phyloP scores from a whole-genome alignment of 192 early-diverging fungal species.

The Coemansia sp. region DNA sequence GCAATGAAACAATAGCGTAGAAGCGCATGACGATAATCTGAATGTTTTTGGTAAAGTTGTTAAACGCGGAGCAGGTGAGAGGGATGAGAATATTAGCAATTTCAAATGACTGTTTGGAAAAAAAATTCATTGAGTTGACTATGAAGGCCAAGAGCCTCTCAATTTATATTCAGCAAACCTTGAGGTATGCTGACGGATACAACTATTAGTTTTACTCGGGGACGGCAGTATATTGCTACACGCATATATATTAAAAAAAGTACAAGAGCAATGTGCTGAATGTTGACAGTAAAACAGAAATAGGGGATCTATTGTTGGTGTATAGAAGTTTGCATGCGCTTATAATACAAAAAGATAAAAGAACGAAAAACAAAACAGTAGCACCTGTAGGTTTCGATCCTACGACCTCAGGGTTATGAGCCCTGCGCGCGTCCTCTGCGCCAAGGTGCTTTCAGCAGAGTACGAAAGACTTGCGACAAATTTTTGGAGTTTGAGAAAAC shows the following conservation, averaged over 20 bases:
- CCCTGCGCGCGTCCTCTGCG: slow-evolving; percentile 84
- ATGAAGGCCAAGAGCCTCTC: neutral
- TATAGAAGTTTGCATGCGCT: too few species aligned
- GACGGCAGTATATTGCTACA: neutral
- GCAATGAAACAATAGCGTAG: slow-evolving; percentile 24
- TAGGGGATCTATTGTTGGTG: neutral
- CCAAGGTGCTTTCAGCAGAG: slow-evolving; percentile 61
- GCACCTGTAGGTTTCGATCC: slow-evolving; percentile 30
- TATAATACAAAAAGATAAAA: neutral
- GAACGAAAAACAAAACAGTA: slow-evolving; percentile 8
- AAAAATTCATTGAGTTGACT: neutral
- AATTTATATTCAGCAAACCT: neutral
- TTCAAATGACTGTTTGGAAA: neutral
- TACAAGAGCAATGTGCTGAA: too few species aligned
- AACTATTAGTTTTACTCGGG: neutral
- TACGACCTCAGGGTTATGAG: slow-evolving; percentile 86
- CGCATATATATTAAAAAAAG: neutral
- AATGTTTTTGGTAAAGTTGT: neutral
- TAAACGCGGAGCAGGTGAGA: neutral
- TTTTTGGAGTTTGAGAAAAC: too few species aligned
- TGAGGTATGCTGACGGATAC: neutral
- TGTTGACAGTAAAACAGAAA: neutral
- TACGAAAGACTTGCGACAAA: neutral
- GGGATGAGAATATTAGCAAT: neutral
- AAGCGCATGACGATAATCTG: slow-evolving; percentile 29